These are phyloP conservation scores for Fusarium humuli DNA, from an alignment of 2,329 filamentous ascomycete genomes.

Conservation along the genomic window DNA sequence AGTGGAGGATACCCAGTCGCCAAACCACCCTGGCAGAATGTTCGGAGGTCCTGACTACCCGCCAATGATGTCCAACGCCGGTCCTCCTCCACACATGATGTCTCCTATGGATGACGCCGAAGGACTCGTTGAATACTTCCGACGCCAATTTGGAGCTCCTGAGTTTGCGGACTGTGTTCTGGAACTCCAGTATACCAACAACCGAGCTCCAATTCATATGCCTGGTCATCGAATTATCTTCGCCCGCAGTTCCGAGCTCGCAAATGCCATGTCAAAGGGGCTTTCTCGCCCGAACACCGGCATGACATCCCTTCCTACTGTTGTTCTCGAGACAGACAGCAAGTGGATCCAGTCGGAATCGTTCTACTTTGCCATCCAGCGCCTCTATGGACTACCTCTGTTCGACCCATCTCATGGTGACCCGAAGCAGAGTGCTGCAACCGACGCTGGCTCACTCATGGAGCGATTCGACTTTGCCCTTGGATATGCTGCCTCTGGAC, in stretches of 20 bases:
- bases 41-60: conserved; percentile 49
- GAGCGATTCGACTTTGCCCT: conserved; percentile 68
- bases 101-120: conserved; percentile 50
- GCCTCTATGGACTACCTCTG: conserved; percentile 67
- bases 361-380: conserved; percentile 68
- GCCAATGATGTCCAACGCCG: conserved; percentile 51
- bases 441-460: conserved; percentile 53
- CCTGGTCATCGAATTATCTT: conserved; percentile 68
- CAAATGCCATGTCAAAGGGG: conserved; percentile 45
- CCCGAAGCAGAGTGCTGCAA: conserved; percentile 48
- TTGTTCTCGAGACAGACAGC: conserved; percentile 62
- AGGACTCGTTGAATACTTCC: conserved; percentile 55
- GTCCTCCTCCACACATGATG: conserved; percentile 46
- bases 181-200: conserved; percentile 59
- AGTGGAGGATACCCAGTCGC: conserved; percentile 49
- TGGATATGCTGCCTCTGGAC: conserved; percentile 73
- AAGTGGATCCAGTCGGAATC: conserved; percentile 66
- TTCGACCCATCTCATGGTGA: conserved; percentile 51
- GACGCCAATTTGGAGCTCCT: conserved; percentile 50
- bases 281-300: conserved; percentile 47
- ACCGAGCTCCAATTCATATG: conserved; percentile 57
- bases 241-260: conserved; percentile 59
- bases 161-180: conserved; percentile 59
- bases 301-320: conserved; percentile 44
- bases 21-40: conserved; percentile 48